Evolutionary conservation across 441 rosid genomes (phyloP), one percentile per base, ranked within the genome.

Genomic region (Daphne laureola): DNA sequence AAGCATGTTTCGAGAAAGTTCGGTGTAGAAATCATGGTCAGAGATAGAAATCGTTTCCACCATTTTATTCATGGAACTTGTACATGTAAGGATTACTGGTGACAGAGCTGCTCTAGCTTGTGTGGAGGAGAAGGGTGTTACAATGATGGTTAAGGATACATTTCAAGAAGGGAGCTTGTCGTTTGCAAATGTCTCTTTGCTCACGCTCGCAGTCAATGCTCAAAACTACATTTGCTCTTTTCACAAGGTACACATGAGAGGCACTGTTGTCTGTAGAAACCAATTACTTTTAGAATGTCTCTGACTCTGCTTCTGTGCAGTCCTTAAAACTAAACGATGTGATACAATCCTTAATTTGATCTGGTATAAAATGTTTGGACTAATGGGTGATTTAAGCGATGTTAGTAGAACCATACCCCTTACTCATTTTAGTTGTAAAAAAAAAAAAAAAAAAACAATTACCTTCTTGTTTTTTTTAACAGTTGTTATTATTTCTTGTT

Each of bases 201-300:
- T 21, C 25, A 21, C 25, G 23, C 23, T 18, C 23, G 23, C 23
- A 18, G 59, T 75, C 86, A 0, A 82, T 59, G 57, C 81, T 75
- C 42, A 82, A 49, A 25, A 82, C 65, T 11, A 71, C 75, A 15
- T 77, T 75, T 63, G 59, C 43, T 53, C 83, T 35, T 8, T 67
- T 69, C 48, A 79, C 73, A 26, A 82, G 75, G 14, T 69, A 61
- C 59, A 79, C 73, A 18, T 69, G 78, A 2, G 81, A 81, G n/a
- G 83, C 72, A 11, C 63, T 73, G 60, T 79, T 75, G n/a, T n/a
- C n/a, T n/a, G 59, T 77, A 44, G 64, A 79, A 82, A n/a, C 71
- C 78, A 0, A 71, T 66, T 45, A 69, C 80, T 78, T 51, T 73
- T 5, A 82, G 73, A 53, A 79, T 67, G 64, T 82, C 88, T 9